Base-by-base conservation (phyloP, 2,329 filamentous ascomycete genomes). In the Xylariaceae sp. region DNA sequence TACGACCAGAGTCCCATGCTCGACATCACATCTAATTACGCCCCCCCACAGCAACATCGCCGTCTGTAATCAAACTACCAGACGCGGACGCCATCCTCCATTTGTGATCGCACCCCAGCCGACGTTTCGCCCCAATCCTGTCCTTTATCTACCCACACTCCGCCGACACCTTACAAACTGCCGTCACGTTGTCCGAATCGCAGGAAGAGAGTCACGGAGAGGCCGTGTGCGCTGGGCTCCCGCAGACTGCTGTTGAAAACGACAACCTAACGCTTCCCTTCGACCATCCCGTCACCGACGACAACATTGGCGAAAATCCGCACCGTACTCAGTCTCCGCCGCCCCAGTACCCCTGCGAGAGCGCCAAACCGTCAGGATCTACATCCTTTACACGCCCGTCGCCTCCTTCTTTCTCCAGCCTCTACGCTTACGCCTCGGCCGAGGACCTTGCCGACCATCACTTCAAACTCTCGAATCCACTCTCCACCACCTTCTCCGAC, bases 341-440 rank as follows among this genome's bases (percentile, higher is more conserved):
- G 64, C 84, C 84, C 55, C 80, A 80, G 70, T 87, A 87, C 73
- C 80, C 80, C 70, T 86, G 87, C 74, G 82, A 82, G 61, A 74
- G 74, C 62, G 81, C 80, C 58, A 82, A 84, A 72, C 75, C 80
- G 42, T 82, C 80, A 56, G 76, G 77, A 59, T 80, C 78, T 62
- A 72, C 73, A 44, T 74, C 76, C 57, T 68, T 71, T 59, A 68
- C 74, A 64, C 74, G 73, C 57, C 73, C 74, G 53, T 77, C 76
- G 48, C 82, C 82, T 58, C 84, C 83, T 62, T 80, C 84, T 37
- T 86, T 86, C 69, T 85, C 81, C 59, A 85, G 82, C 61, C 80
- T 86, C 73, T 85, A 82, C 72, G 75, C 76, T 47, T 75, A 65
- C 64, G 60, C 61, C 35, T 68, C 68, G 35, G 63, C 68, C 47